Conservation (phyloP, 2,329 filamentous ascomycete species). For the Penicillium freii region DNA sequence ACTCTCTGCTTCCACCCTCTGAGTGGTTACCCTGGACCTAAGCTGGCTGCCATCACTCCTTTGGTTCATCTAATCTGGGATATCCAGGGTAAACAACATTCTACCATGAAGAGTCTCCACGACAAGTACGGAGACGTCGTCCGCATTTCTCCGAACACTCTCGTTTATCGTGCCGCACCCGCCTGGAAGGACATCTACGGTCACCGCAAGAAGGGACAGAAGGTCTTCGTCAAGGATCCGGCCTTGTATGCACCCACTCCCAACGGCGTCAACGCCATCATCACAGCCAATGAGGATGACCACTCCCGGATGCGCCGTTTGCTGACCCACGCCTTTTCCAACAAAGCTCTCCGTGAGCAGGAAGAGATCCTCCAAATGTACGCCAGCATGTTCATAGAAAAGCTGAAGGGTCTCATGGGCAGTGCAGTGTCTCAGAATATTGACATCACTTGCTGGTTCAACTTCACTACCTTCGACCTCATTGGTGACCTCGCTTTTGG, state of each 20-base stretch:
- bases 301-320: constrained; percentile 36
- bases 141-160: constrained; percentile 40
- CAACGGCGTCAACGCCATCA: constrained; percentile 25
- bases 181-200: constrained; percentile 41
- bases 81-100: constrained; percentile 19
- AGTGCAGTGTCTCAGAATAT: constrained; percentile 1
- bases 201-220: constrained; percentile 26
- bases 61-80: constrained; percentile 23
- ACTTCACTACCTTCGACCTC: constrained; percentile 35
- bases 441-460: constrained; percentile 25
- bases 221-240: constrained; percentile 27
- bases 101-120: constrained; percentile 22
- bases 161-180: constrained; percentile 34
- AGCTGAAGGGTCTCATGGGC: constrained; percentile 11
- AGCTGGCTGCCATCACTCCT: constrained; percentile 28
- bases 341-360: constrained; percentile 34
- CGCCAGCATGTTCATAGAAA: constrained; percentile 29
- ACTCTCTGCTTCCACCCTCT: constrained; percentile 33
- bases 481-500: constrained; percentile 38
- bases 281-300: constrained; percentile 25
- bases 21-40: constrained; percentile 34
- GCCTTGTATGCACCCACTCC: constrained; percentile 22
- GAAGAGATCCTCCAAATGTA: constrained; percentile 34
- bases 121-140: constrained; percentile 34
- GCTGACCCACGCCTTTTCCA: constrained; percentile 38